These are phyloP conservation scores for Trichoderma gamsii DNA, from an alignment of 495 filamentous ascomycete genomes.

Conservation along the genomic window DNA sequence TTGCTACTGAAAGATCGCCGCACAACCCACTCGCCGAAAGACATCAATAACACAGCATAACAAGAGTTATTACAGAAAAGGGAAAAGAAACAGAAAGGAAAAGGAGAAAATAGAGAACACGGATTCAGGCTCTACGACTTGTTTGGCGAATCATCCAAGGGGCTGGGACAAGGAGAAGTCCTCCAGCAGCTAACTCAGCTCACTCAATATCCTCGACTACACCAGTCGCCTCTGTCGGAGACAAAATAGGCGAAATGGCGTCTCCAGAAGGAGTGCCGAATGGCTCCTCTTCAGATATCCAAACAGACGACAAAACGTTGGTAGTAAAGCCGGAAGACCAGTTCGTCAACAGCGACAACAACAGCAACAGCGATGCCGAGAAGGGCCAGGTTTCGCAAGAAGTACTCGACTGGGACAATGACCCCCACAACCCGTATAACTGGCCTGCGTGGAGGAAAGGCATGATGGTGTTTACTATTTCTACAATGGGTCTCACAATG, in stretches of 20 bases:
- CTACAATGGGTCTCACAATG: not conserved
- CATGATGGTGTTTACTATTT: not conserved
- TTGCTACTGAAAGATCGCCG: not conserved
- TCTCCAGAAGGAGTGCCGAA: not conserved
- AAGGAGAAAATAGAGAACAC: not conserved
- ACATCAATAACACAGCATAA: not conserved
- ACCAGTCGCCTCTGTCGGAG: not conserved
- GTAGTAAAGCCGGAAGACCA: not conserved
- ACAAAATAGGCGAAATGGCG: not conserved
- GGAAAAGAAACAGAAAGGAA: not conserved
- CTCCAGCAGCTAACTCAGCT: not conserved
- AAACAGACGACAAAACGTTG: not conserved
- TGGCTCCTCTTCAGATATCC: not conserved
- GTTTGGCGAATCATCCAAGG: not conserved
- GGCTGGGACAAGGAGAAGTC: not conserved
- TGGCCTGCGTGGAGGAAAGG: conserved; percentile 7
- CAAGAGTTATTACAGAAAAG: not conserved
- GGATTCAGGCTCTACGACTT: not conserved
- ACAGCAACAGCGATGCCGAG: conserved; percentile 8
- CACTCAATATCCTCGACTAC: not conserved
- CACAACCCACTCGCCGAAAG: not conserved
- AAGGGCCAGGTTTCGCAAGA: conserved; percentile 1
- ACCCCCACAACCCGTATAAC: conserved; percentile 10
- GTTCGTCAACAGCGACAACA: not conserved
- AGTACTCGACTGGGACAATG: conserved; percentile 16